Evolutionary conservation across 2,329 filamentous ascomycete species (phyloP).

Genomic region (Daldinia eschscholtzii): DNA sequence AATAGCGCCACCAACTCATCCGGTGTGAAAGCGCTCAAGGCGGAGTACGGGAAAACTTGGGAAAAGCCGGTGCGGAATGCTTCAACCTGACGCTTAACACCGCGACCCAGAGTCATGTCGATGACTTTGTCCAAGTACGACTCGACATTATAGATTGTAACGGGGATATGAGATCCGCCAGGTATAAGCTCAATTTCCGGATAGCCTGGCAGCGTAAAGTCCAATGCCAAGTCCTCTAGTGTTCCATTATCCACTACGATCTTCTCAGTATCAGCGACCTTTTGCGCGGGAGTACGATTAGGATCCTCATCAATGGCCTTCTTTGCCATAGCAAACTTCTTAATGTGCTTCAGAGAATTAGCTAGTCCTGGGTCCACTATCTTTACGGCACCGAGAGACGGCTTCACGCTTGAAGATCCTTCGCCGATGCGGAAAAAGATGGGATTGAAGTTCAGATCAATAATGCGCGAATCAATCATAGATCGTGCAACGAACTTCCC

Average conservation of each 20-base stretch:
- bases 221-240: constrained; percentile 89
- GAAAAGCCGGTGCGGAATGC: constrained; percentile 93
- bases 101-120: constrained; percentile 89
- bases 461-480: constrained; percentile 98
- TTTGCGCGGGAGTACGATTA: constrained; percentile 74
- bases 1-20: constrained; percentile 96
- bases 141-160: constrained; percentile 93
- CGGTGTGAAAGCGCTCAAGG: constrained; percentile 92
- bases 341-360: constrained; percentile 85
- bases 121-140: constrained; percentile 89
- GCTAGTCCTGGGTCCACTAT: constrained; percentile 89
- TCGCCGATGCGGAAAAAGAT: constrained; percentile 97
- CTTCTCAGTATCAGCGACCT: constrained; percentile 74
- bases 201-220: constrained; percentile 96
- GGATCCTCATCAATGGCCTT: constrained; percentile 82
- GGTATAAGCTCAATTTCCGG: constrained; percentile 84
- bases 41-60: constrained; percentile 94
- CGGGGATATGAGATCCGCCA: constrained; percentile 77
- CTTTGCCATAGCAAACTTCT: constrained; percentile 87
- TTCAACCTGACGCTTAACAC: constrained; percentile 89
- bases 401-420: constrained; percentile 73
- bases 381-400: constrained; percentile 90
- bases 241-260: constrained; percentile 81
- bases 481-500: constrained; percentile 98
- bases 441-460: constrained; percentile 96